phyloP scores from a whole-genome alignment of 495 filamentous ascomycete species.

The Annulohypoxylon nitens region DNA sequence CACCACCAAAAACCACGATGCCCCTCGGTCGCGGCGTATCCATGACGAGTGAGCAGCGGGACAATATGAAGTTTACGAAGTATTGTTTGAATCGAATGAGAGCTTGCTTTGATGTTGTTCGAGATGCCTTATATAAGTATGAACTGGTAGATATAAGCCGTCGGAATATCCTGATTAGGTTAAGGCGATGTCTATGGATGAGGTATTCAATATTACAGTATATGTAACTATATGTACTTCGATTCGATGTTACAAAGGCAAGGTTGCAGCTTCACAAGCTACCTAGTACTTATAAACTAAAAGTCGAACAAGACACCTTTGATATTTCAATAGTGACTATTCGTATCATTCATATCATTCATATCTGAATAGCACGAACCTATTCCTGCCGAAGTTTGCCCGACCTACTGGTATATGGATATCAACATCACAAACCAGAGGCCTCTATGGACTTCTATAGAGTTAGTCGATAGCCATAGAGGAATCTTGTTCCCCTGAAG shows the following conservation, averaged over 20 bases:
- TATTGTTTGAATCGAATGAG: no score
- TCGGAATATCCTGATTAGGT: slow-evolving; percentile 23
- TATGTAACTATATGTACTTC: no score
- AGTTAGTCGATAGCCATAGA: background rate
- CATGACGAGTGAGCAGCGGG: slow-evolving; percentile 25
- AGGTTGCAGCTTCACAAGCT: no score
- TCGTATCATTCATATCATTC: background rate
- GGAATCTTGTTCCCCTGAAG: background rate
- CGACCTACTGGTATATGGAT: background rate
- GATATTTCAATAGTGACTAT: background rate
- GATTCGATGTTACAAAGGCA: no score
- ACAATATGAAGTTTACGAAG: background rate
- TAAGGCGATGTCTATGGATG: background rate
- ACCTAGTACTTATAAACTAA: background rate
- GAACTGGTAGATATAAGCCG: no score
- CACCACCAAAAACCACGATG: slow-evolving; percentile 87
- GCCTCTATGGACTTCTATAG: no score
- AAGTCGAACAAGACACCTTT: background rate
- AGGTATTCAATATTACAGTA: no score
- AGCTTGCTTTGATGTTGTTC: no score
- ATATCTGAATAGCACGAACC: background rate
- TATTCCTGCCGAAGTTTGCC: slow-evolving; percentile 32
- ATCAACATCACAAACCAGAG: no score
- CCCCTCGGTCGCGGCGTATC: slow-evolving; percentile 50
- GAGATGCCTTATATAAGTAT: background rate